Evolutionary conservation across 2,329 filamentous ascomycete species (phyloP).

Genomic region (Sporothrix sp.): DNA sequence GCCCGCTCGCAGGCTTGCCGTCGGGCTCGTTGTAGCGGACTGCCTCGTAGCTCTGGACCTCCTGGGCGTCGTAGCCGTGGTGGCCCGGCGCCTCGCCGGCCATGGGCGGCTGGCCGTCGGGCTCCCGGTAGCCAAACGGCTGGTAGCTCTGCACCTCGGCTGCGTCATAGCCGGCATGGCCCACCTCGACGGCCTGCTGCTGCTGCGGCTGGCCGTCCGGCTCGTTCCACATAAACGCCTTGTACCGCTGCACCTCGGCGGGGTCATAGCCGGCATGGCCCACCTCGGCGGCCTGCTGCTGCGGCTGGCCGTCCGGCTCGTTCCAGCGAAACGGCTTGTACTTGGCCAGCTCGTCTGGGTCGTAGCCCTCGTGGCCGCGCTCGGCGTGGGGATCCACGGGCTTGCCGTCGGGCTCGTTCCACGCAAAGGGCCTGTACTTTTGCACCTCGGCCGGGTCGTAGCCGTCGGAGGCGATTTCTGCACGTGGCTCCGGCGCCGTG

Average conservation of each 20-base stretch:
- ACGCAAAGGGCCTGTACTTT: conserved; percentile 17
- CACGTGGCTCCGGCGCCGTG: conserved; percentile 19
- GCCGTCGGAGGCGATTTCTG: conserved; percentile 16
- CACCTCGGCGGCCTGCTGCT: conserved; percentile 14
- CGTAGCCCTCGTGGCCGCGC: conserved; percentile 9
- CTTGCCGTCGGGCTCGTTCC: conserved; percentile 21
- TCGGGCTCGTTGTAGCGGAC: conserved; percentile 25
- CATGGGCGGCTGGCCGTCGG: conserved; percentile 17
- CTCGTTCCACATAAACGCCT: conserved; percentile 19
- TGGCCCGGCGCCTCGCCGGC: neutral
- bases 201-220: conserved; percentile 19
- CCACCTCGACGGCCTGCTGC: conserved; percentile 13
- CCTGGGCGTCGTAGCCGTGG: conserved; percentile 11
- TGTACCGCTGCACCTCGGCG: conserved; percentile 18
- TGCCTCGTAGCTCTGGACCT: conserved; percentile 21
- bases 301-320: conserved; percentile 21
- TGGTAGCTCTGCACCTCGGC: conserved; percentile 19
- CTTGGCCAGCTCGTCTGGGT: conserved; percentile 13
- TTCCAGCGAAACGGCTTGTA: conserved; percentile 29
- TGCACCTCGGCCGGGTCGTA: conserved; percentile 15
- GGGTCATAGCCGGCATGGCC: conserved; percentile 19
- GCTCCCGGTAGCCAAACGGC: conserved; percentile 26
- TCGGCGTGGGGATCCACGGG: neutral
- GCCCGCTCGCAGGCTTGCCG: conserved; percentile 25
- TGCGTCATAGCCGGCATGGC: conserved; percentile 23